Evolutionary conservation across 345 rosid species (phyloP), one percentile per base, ranked within the genome.

Genomic region (Erodium maritimum): DNA sequence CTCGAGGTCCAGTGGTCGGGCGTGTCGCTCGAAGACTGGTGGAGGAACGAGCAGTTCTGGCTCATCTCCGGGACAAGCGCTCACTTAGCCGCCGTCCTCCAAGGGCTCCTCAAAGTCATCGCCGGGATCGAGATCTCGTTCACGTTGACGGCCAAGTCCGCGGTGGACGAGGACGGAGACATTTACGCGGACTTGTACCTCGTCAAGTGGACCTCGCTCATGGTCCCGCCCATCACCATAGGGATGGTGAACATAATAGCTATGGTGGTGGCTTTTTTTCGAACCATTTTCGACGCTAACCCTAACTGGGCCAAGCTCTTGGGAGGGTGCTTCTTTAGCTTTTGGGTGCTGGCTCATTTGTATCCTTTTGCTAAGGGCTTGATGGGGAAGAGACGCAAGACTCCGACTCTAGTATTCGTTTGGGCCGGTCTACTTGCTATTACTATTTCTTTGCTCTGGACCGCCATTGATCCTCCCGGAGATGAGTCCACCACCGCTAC

Each of bases 11-110:
- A 77, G 48, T 93, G 99, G 95, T 74, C 95, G 0, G 96, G 89
- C 4, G 83, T 87, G 12, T 82, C 61, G 4, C 65, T 93, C 48
- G 95, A 93, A 63, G 97, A 93, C 48, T 93, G 99, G 99, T 93
- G 99, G 97, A 77, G 99, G 73, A 93, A 93, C 37, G 97, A 93
- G 62, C 96, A 93, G 62, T 93, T 87, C 70, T 89, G 95, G 97
- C 82, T 93, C 11, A 93, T 89, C 42, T 79, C 91, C 0, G 97
- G 96, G 34, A 87, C 96, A 18, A 93, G 95, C n/a, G 77, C 97
- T 58, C 99, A 89, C 70, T 69, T 85, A 3, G 88, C 90, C 5
- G 99, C 96, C 0, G 96, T 90, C 7, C 65, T 89, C 13, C 96
- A 87, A 59, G 95, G 95, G 21, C 81, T 93, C 24, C 82, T 87